Base-by-base conservation (phyloP, 345 rosid genomes). In the Durio zibethinus region DNA sequence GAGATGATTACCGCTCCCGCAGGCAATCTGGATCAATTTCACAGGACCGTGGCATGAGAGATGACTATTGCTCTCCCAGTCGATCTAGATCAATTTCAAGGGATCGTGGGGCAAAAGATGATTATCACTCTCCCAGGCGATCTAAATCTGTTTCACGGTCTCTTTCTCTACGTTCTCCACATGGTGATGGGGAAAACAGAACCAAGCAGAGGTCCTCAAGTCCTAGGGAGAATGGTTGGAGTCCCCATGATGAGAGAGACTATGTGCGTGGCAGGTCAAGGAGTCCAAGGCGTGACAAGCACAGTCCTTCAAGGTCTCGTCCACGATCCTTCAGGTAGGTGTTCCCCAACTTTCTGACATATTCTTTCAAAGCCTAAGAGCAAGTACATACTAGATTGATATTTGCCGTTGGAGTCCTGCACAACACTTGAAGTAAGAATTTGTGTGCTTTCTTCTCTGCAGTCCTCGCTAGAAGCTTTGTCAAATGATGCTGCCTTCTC, bases 11-110 rank as follows among this genome's bases (percentile, higher is more conserved):
- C 77, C 84, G 14, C 60, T 91, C 91, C 62, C 89, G 87, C 47
- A 73, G 67, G 78, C 84, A 84, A 77, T 85, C 94, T 67, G 86
- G 90, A 83, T 90, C 94, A n/a, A 40, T 91, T 72, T 87, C 96
- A 8, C 80, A 36, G 62, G 77, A 83, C 79, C 80, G 2, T 59
- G 83, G 62, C 47, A 76, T 64, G 61, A 83, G 83, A 80, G 90
- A 83, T 74, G 85, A 70, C 45, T 84, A 85, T 78, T 82, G 27
- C 63, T 91, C 92, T 72, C 90, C 88, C 57, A 76, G 70, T 73
- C 83, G 80, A 79, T 86, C 93, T 68, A 87, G 90, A 84, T 90
- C 94, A 21, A 40, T 89, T 69, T 87, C 94, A 7, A 86, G 94
- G 90, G 89, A 83, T 78, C 80, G 2, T 65, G 84, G 76, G 61